Percentiles rank a stretch among this genome's conserved stretches.
Evolutionary conservation across 2,329 filamentous ascomycete species (phyloP).

Genomic region (Epichloe amarillans): DNA sequence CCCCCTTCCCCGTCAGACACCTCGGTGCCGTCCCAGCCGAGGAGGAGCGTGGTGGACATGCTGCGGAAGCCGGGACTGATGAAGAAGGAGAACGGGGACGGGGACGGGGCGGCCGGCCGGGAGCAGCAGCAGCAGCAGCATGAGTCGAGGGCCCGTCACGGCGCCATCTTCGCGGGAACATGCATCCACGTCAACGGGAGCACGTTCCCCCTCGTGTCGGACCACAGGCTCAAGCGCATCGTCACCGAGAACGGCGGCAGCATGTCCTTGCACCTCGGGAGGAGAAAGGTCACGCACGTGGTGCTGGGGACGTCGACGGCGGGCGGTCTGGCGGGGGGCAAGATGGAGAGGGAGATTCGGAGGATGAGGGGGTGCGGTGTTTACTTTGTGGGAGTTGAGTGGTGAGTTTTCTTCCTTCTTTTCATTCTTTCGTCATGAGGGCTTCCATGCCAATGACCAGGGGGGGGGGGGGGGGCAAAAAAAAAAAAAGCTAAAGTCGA

Average conservation of each 20-base stretch:
- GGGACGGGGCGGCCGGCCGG: too few species aligned
- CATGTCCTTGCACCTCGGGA: slow-evolving; percentile 56
- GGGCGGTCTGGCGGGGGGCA: slow-evolving; percentile 60
- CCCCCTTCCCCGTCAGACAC: background rate
- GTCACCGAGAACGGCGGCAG: slow-evolving; percentile 61
- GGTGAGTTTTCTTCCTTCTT: slow-evolving; percentile 38
- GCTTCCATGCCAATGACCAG: too few species aligned
- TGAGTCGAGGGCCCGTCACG: background rate
- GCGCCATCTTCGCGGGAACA: slow-evolving; percentile 52
- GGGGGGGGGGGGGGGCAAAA: too few species aligned
- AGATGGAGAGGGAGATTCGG: slow-evolving; percentile 69
- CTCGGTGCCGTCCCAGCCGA: background rate
- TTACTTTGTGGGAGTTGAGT: slow-evolving; percentile 71
- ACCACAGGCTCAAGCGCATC: slow-evolving; percentile 72
- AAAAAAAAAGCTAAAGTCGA: background rate
- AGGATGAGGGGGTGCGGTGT: slow-evolving; percentile 54
- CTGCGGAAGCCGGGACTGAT: slow-evolving; percentile 27
- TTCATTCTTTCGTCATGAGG: too few species aligned
- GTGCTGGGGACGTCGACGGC: slow-evolving; percentile 59
- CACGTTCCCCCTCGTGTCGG: slow-evolving; percentile 67
- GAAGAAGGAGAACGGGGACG: slow-evolving; percentile 1
- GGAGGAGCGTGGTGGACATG: slow-evolving; percentile 39
- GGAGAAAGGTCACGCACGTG: slow-evolving; percentile 71
- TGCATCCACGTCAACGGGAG: slow-evolving; percentile 81
- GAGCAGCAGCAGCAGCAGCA: background rate